These are phyloP conservation scores for Rhododendron griersonianum DNA, from an alignment of 148 eudicot genomes.

Conservation along the genomic window DNA sequence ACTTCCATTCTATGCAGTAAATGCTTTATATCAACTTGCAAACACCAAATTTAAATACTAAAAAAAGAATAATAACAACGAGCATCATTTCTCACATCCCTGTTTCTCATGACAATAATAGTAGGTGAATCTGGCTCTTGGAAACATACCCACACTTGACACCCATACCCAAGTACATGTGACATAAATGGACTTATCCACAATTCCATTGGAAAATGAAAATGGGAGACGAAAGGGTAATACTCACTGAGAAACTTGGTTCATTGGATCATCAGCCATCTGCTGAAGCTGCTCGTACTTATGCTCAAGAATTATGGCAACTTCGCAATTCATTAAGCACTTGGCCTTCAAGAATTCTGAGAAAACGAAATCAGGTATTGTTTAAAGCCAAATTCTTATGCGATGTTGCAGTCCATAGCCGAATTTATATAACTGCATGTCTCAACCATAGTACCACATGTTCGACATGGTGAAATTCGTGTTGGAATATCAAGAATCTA, in stretches of 20 bases:
- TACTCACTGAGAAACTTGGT: slow-evolving; percentile 72
- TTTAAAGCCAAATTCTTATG: not conserved
- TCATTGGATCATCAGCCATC: slow-evolving; percentile 72
- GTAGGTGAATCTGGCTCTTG: not conserved
- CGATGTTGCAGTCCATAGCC: not conserved
- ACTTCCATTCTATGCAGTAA: too few relatives aligned
- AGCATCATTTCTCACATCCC: not conserved
- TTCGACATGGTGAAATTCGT: not conserved
- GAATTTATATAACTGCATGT: not conserved
- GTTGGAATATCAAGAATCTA: not conserved
- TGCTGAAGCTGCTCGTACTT: slow-evolving; percentile 82
- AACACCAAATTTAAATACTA: not conserved
- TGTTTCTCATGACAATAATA: not conserved
- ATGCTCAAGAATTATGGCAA: slow-evolving; percentile 72
- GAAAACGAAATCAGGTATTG: not conserved
- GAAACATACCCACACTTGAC: not conserved
- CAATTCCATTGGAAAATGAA: not conserved
- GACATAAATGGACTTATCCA: not conserved
- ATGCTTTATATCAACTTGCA: not conserved
- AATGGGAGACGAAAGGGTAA: not conserved
- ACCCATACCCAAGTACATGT: not conserved
- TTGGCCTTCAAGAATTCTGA: slow-evolving; percentile 91
- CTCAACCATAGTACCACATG: not conserved
- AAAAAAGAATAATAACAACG: not conserved
- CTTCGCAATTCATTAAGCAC: slow-evolving; percentile 94